Evolutionary conservation across 139 green algal genomes (phyloP).

Genomic region (Chlamydomonas eustigma): DNA sequence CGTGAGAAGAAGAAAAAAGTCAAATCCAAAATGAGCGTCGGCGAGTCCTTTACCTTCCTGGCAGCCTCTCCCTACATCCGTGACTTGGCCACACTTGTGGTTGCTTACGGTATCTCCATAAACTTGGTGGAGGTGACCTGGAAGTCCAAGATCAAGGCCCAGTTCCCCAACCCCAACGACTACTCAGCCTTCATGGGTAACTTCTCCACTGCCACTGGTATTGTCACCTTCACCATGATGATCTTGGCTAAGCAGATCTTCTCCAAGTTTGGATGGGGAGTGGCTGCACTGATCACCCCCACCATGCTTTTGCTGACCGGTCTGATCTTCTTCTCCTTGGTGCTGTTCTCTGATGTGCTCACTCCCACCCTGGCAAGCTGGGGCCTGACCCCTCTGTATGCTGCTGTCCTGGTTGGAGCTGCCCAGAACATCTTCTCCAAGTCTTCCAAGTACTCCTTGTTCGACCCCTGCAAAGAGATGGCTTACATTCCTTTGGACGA

Average conservation of each 20-base stretch:
- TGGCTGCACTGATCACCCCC: constrained; percentile 94
- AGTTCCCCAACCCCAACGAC: constrained; percentile 96
- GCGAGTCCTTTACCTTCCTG: constrained; percentile 93
- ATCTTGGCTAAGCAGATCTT: constrained; percentile 93
- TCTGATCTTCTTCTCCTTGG: constrained; percentile 93
- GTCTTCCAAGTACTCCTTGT: constrained; percentile 96
- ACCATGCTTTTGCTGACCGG: constrained; percentile 93
- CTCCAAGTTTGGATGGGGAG: constrained; percentile 92
- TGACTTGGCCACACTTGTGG: constrained; percentile 89
- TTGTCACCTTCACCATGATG: constrained; percentile 97
- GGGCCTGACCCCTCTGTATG: constrained; percentile 91
- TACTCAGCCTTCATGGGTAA: constrained; percentile 67
- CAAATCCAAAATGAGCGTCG: constrained; percentile 89
- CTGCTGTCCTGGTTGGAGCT: constrained; percentile 93
- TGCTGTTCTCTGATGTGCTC: constrained; percentile 75
- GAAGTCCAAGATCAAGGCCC: constrained; percentile 99
- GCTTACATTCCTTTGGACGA: constrained; percentile 97
- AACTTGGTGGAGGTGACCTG: constrained; percentile 99
- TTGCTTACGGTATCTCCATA: constrained; percentile 97
- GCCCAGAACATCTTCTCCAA: constrained; percentile 99
- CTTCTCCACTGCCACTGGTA: constrained; percentile 79
- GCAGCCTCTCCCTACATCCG: constrained; percentile 91
- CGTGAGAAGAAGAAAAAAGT: constrained; percentile 82
- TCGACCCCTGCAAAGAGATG: constrained; percentile 99
- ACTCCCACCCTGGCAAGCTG: constrained; percentile 72